A percentile compares a stretch with the other conserved stretches of the same genome.
Evolutionary conservation across 495 filamentous ascomycete genomes (phyloP).

Genomic region (Neohortaea acidophila): DNA sequence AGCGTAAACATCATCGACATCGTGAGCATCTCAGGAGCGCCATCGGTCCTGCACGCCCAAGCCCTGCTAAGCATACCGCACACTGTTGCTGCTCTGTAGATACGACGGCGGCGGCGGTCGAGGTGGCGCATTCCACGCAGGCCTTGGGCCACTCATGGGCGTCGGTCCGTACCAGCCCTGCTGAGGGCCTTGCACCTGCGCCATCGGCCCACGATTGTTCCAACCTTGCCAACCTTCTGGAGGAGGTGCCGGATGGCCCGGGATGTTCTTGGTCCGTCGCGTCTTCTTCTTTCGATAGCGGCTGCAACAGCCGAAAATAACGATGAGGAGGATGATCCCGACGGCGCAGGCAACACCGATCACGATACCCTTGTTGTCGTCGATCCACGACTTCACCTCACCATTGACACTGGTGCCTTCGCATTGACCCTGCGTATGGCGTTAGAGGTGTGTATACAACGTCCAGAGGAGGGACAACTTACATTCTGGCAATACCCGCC

Average conservation of each 20-base stretch:
- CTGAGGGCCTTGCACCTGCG: constrained; percentile 2
- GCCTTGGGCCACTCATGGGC: too few species aligned
- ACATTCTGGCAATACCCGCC: constrained; percentile 63
- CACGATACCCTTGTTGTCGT: constrained; percentile 29
- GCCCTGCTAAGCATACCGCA: too few species aligned
- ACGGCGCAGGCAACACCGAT: constrained; percentile 28
- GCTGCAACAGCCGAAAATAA: constrained; percentile 24
- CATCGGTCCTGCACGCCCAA: too few species aligned
- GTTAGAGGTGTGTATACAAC: constrained; percentile 5
- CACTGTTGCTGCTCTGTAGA: too few species aligned
- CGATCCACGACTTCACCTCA: constrained; percentile 31
- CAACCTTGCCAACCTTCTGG: constrained; percentile 14
- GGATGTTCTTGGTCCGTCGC: not conserved
- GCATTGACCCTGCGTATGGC: constrained; percentile 26
- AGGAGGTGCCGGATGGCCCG: constrained; percentile 5
- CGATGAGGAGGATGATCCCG: constrained; percentile 28
- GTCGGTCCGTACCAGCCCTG: constrained; percentile 7
- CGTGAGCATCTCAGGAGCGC: too few species aligned
- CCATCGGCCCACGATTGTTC: constrained; percentile 1
- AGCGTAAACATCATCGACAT: too few species aligned
- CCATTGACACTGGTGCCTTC: constrained; percentile 25
- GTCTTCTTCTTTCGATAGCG: constrained; percentile 17
- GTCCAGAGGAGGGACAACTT: constrained; percentile 15
- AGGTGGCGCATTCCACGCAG: too few species aligned
- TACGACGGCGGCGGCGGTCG: too few species aligned